A percentile compares a stretch with the other conserved stretches of the same genome.
These are phyloP conservation scores for Pyrenopolyporus hunteri DNA, from an alignment of 495 filamentous ascomycete species.

Conservation along the genomic window DNA sequence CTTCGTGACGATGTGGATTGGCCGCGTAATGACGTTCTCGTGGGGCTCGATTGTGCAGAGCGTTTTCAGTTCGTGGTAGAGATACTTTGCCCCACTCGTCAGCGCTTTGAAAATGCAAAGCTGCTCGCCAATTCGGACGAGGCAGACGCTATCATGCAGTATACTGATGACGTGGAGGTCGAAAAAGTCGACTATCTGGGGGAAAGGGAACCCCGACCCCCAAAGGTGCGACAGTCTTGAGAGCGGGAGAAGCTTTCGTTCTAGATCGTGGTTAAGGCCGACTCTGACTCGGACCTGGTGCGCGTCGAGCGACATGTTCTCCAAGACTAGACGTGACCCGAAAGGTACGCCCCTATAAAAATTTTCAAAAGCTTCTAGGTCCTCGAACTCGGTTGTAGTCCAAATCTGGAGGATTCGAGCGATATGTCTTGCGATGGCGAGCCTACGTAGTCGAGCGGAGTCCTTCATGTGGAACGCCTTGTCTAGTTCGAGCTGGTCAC, in stretches of 20 bases:
- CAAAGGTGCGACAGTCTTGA: slow-evolving; percentile 39
- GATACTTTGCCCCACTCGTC: slow-evolving; percentile 54
- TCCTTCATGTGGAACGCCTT: slow-evolving; percentile 58
- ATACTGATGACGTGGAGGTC: slow-evolving; percentile 48
- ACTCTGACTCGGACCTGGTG: slow-evolving; percentile 46
- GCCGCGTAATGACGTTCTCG: slow-evolving; percentile 49
- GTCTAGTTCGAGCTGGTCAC: slow-evolving; percentile 51
- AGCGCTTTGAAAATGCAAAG: slow-evolving; percentile 57
- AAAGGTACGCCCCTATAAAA: slow-evolving; percentile 49
- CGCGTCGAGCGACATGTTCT: slow-evolving; percentile 48
- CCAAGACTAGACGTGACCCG: slow-evolving; percentile 55
- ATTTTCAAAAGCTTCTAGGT: slow-evolving; percentile 38
- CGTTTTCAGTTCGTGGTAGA: slow-evolving; percentile 55
- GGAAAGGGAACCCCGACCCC: slow-evolving; percentile 38
- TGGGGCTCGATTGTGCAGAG: slow-evolving; percentile 52
- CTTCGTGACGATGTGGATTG: slow-evolving; percentile 54
- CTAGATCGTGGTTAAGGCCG: slow-evolving; percentile 50
- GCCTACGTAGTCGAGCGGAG: slow-evolving; percentile 42
- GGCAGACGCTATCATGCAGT: slow-evolving; percentile 54
- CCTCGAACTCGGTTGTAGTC: slow-evolving; percentile 38
- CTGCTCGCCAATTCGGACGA: slow-evolving; percentile 45
- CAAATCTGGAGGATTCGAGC: slow-evolving; percentile 52
- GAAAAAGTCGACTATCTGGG: slow-evolving; percentile 48
- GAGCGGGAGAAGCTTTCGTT: slow-evolving; percentile 47
- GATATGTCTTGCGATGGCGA: slow-evolving; percentile 52